Percentiles rank a stretch among this genome's conserved stretches.
phyloP scores from a whole-genome alignment of 2,329 filamentous ascomycete genomes.

The Fusarium sp. region DNA sequence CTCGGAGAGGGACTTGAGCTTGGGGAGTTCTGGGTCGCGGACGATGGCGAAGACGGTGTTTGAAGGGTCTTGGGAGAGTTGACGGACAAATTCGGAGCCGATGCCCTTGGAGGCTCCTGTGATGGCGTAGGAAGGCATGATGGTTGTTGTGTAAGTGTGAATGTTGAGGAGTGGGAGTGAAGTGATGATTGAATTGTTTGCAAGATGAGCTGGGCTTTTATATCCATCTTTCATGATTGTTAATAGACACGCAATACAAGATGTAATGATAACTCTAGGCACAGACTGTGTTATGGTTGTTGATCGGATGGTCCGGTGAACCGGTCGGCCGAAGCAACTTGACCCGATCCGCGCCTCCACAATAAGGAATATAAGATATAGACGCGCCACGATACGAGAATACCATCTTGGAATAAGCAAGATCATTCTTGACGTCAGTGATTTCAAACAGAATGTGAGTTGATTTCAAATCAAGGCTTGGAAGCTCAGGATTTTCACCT shows the following conservation, averaged over 20 bases:
- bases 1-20: not conserved
- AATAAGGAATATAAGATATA: not conserved
- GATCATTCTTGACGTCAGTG: not conserved
- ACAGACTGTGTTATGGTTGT: not conserved
- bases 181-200: not conserved
- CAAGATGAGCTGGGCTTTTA: not conserved
- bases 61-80: constrained; percentile 17
- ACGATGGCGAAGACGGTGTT: constrained; percentile 4
- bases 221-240: not conserved
- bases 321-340: not conserved
- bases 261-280: too few species aligned
- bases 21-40: not conserved
- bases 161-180: not conserved
- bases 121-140: constrained; percentile 33
- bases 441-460: not conserved
- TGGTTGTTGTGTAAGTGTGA: not conserved
- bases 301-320: not conserved
- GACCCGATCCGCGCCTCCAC: not conserved
- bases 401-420: not conserved
- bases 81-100: constrained; percentile 33
- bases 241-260: not conserved
- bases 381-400: not conserved
- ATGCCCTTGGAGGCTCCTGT: constrained; percentile 39
- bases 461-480: not conserved
- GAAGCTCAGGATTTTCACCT: not conserved